A percentile compares a stretch with the other conserved stretches of the same genome.
phyloP scores from a whole-genome alignment of 352 stramenopile genomes.

The Phytopythium helicoides region DNA sequence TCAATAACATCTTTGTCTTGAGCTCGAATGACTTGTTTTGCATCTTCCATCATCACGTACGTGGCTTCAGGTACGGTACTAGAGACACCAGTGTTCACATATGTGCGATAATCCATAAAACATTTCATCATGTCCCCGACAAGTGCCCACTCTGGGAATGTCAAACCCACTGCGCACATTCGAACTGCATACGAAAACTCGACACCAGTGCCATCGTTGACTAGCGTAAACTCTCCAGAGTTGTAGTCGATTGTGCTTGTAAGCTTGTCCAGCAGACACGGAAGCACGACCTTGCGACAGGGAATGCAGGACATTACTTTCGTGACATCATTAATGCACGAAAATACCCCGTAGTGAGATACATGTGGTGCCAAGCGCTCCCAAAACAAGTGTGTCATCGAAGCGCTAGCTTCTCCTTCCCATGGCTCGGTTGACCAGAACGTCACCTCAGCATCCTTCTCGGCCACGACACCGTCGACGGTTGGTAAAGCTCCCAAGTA shows the following conservation, averaged over 20 bases:
- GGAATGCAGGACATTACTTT: conserved; percentile 1
- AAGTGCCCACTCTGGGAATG: not conserved
- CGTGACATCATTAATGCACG: not conserved
- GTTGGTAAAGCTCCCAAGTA: not conserved
- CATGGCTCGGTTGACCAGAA: not conserved
- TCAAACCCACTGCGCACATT: not conserved
- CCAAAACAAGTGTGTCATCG: not conserved
- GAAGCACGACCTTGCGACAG: conserved; percentile 10
- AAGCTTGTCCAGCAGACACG: conserved; percentile 9
- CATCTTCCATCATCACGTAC: not conserved
- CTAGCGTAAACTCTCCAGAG: not conserved
- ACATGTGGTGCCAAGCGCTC: not conserved
- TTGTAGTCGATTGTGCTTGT: conserved; percentile 1
- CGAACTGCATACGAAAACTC: conserved; percentile 2
- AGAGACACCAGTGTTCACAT: not conserved
- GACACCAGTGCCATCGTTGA: not conserved
- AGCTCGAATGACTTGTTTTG: not conserved
- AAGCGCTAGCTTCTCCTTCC: not conserved
- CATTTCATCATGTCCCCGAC: conserved; percentile 3
- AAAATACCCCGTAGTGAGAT: not conserved
- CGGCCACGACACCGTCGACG: not conserved
- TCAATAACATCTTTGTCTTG: conserved; percentile 1
- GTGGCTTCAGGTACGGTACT: not conserved
- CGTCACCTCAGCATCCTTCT: too few relatives aligned
- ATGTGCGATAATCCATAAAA: conserved; percentile 11